Conservation (phyloP, 306 rosid genomes). For the Chamaecrista fasciculata region DNA sequence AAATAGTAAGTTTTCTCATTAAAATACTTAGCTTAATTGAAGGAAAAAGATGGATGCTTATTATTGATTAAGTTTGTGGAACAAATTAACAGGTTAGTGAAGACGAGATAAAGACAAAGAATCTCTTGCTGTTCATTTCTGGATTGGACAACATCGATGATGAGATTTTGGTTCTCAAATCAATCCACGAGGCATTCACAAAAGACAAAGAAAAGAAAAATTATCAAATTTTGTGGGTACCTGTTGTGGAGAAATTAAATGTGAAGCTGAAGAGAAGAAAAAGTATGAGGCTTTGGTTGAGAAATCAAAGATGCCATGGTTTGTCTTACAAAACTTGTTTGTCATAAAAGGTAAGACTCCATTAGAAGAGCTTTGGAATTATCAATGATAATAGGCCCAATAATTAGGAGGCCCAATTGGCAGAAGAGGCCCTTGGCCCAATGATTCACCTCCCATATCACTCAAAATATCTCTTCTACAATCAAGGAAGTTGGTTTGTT, state of each 20-base stretch:
- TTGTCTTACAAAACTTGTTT: neutral
- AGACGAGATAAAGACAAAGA: neutral
- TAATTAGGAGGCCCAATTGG: too few relatives aligned
- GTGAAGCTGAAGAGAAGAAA: constrained; percentile 12
- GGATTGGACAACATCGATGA: neutral
- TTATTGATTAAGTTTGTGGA: neutral
- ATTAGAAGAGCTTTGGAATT: constrained; percentile 34
- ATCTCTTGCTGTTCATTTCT: neutral
- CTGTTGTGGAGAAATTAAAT: constrained; percentile 28
- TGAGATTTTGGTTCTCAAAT: constrained; percentile 25
- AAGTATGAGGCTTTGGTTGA: constrained; percentile 32
- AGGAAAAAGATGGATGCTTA: too few relatives aligned
- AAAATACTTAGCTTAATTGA: too few relatives aligned
- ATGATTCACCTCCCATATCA: too few relatives aligned
- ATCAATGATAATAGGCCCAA: too few relatives aligned
- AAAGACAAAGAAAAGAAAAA: neutral
- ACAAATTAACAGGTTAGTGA: neutral
- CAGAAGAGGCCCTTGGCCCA: too few relatives aligned
- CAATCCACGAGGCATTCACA: constrained; percentile 26
- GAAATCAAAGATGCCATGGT: constrained; percentile 45
- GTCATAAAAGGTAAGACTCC: constrained; percentile 26
- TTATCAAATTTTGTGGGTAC: constrained; percentile 44
- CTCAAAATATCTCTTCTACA: too few relatives aligned
- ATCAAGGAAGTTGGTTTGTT: too few relatives aligned
- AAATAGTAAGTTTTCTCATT: too few relatives aligned